phyloP scores from a whole-genome alignment of 768 basidiomycete genomes.

The Krasilnikovozyma curviuscula region DNA sequence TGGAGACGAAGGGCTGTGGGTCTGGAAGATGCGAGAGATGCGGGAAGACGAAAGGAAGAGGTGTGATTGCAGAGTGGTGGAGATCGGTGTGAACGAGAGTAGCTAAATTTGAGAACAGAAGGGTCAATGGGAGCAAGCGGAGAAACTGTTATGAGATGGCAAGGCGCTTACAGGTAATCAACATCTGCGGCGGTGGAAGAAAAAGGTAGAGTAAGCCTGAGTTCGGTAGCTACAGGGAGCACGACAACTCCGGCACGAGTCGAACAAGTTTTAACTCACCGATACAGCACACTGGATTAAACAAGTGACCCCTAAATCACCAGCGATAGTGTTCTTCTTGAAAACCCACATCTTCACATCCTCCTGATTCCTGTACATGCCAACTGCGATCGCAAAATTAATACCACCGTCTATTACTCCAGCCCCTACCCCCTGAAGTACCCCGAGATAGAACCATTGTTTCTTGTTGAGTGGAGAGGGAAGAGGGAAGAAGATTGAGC shows the following conservation, averaged over 20 bases:
- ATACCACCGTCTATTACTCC: constrained; percentile 24
- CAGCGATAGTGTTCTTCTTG: constrained; percentile 21
- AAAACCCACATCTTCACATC: constrained; percentile 24
- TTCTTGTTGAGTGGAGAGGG: constrained; percentile 19
- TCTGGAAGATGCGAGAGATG: constrained; percentile 25
- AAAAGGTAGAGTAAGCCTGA: not conserved
- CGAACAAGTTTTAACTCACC: too few species aligned
- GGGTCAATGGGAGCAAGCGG: too few species aligned
- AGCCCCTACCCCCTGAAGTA: constrained; percentile 21
- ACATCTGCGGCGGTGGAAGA: constrained; percentile 17
- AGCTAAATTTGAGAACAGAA: too few species aligned
- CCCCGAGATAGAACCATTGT: constrained; percentile 22
- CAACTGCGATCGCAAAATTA: constrained; percentile 22
- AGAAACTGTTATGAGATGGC: too few species aligned
- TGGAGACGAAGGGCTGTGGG: constrained; percentile 14
- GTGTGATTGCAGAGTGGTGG: constrained; percentile 19
- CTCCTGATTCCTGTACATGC: constrained; percentile 15
- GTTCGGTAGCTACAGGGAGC: too few species aligned
- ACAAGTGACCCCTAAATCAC: constrained; percentile 24
- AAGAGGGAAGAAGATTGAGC: constrained; percentile 22
- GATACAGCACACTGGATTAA: constrained; percentile 19
- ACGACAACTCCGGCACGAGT: too few species aligned
- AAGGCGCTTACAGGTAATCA: too few species aligned
- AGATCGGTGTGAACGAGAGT: constrained; percentile 27
- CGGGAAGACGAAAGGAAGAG: constrained; percentile 25